A percentile compares a stretch with the other conserved stretches of the same genome.
These are phyloP conservation scores for Suhomyces panamericanus DNA, from an alignment of 1,139 yeast species.

Conservation along the genomic window DNA sequence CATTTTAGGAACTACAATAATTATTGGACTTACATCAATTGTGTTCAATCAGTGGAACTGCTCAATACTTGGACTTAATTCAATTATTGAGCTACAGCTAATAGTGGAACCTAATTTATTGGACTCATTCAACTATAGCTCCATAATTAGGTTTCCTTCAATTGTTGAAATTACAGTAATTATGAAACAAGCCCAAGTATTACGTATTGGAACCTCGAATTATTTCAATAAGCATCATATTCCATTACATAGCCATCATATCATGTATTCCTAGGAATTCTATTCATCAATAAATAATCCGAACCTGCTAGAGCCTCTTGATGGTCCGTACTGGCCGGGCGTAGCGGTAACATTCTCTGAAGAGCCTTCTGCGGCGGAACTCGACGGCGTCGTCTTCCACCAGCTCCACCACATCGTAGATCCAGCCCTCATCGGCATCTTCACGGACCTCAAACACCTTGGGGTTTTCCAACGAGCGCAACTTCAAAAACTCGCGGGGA, in stretches of 20 bases:
- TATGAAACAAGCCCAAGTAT: too few species aligned
- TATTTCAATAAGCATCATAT: too few species aligned
- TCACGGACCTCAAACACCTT: slow-evolving; percentile 11
- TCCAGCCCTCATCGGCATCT: slow-evolving; percentile 47
- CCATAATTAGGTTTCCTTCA: too few species aligned
- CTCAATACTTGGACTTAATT: too few species aligned
- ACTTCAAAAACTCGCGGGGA: slow-evolving; percentile 54
- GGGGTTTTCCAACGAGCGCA: slow-evolving; percentile 36
- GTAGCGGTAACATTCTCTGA: slow-evolving; percentile 51
- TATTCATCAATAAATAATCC: not conserved
- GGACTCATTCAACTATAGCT: too few species aligned
- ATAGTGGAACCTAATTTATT: too few species aligned
- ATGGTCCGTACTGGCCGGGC: slow-evolving; percentile 16
- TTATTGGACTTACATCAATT: too few species aligned
- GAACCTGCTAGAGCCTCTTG: slow-evolving; percentile 7
- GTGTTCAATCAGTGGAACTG: too few species aligned
- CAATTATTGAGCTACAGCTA: too few species aligned
- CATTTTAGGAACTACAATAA: too few species aligned
- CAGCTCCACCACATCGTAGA: slow-evolving; percentile 36
- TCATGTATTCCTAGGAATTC: not conserved
- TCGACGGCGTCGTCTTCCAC: slow-evolving; percentile 23
- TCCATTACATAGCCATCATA: not conserved
- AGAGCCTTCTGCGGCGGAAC: slow-evolving; percentile 58
- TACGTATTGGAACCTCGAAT: too few species aligned
- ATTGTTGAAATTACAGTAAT: too few species aligned